Evolutionary conservation across 768 basidiomycete genomes (phyloP).

Genomic region (Tricholoma bakamatsutake): DNA sequence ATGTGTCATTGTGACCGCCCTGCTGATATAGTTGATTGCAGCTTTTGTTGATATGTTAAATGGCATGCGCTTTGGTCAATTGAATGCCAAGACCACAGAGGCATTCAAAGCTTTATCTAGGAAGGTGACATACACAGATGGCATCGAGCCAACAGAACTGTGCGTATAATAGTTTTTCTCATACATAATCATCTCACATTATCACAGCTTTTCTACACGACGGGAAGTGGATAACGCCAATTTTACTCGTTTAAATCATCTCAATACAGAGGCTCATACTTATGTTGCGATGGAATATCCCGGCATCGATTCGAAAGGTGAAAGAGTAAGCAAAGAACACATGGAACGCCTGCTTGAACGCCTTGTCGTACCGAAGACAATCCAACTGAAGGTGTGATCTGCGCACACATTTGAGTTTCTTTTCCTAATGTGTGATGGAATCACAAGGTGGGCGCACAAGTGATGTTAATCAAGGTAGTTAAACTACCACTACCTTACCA

Average conservation of each 20-base stretch:
- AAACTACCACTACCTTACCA: background rate
- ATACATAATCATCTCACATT: background rate
- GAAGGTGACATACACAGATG: conserved; percentile 56
- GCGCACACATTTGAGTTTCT: background rate
- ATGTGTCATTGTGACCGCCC: background rate
- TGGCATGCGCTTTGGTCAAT: conserved; percentile 72
- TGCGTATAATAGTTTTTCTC: conserved; percentile 24
- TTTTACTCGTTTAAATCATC: conserved; percentile 36
- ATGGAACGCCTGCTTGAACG: conserved; percentile 46
- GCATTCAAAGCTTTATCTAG: conserved; percentile 56
- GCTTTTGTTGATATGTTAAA: conserved; percentile 85
- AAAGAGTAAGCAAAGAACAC: conserved; percentile 26
- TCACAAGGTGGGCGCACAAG: conserved; percentile 69
- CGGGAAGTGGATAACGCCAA: conserved; percentile 73
- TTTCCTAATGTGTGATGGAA: background rate
- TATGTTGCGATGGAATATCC: conserved; percentile 42
- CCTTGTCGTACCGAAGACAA: conserved; percentile 48
- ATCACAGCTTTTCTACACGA: conserved; percentile 61
- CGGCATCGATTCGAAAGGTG: conserved; percentile 39
- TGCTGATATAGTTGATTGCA: conserved; percentile 10
- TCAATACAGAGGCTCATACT: conserved; percentile 30
- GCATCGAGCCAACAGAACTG: conserved; percentile 80
- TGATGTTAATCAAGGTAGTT: conserved; percentile 79
- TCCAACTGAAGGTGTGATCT: conserved; percentile 44
- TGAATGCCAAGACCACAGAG: conserved; percentile 36